These are phyloP conservation scores for Ogataea sp. DNA, from an alignment of 805 yeast species.

Conservation along the genomic window DNA sequence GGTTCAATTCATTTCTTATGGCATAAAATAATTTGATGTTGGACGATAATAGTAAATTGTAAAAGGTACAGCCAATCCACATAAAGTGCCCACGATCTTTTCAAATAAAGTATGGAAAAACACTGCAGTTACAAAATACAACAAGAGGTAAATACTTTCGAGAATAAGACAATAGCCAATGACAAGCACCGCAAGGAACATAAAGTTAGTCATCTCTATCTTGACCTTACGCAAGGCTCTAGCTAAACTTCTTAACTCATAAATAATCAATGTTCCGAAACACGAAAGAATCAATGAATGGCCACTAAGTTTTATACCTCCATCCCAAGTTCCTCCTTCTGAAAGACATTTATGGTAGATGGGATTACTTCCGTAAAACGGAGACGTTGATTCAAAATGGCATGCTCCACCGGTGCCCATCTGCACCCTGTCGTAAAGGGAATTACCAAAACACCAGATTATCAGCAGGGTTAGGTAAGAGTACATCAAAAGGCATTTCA, in stretches of 20 bases:
- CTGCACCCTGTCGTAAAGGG: constrained; percentile 24
- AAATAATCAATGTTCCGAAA: constrained; percentile 20
- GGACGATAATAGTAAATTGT: constrained; percentile 13
- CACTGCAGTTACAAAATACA: constrained; percentile 35
- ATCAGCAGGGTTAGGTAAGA: constrained; percentile 14
- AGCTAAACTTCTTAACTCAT: constrained; percentile 10
- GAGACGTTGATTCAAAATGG: constrained; percentile 11
- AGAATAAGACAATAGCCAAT: neutral
- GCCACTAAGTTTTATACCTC: constrained; percentile 35
- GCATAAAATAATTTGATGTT: neutral
- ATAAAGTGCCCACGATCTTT: constrained; percentile 33
- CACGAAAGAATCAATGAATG: constrained; percentile 31
- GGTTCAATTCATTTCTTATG: neutral
- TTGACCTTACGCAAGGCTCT: too few species aligned
- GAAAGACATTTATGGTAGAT: too few species aligned
- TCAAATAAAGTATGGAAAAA: constrained; percentile 43
- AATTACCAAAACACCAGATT: constrained; percentile 27
- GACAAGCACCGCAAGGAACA: neutral
- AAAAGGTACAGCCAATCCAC: constrained; percentile 29
- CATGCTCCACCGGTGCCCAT: constrained; percentile 33
- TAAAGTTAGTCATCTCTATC: too few species aligned
- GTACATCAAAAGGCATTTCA: constrained; percentile 13
- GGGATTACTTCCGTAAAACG: neutral
- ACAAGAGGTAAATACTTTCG: constrained; percentile 25
- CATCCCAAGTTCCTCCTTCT: constrained; percentile 22